These are phyloP conservation scores for Chytriomyces sp. DNA, from an alignment of 192 early-diverging fungal genomes.

Conservation along the genomic window DNA sequence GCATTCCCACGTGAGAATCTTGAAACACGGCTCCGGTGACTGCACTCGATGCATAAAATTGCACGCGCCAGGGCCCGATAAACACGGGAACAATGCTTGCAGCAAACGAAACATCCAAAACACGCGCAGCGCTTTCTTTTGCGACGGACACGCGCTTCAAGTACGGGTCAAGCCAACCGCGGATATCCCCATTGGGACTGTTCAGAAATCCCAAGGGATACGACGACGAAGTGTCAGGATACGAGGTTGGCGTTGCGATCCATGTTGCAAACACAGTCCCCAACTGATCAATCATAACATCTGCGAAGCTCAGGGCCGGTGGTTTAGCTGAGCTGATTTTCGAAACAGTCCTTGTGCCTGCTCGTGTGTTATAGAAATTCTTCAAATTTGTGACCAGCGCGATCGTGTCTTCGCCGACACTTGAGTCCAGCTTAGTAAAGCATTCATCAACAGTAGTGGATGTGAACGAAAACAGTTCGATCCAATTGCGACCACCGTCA, in stretches of 20 bases:
- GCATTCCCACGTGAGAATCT: constrained; percentile 24
- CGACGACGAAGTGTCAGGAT: not conserved
- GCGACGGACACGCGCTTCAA: constrained; percentile 1
- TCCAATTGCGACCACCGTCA: constrained; percentile 35
- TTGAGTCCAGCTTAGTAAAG: constrained; percentile 27
- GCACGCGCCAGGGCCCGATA: constrained; percentile 22
- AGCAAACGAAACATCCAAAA: constrained; percentile 24
- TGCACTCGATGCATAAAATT: constrained; percentile 9
- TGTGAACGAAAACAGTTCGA: constrained; percentile 3
- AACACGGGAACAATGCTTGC: constrained; percentile 25
- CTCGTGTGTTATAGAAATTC: constrained; percentile 18
- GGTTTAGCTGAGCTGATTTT: constrained; percentile 1
- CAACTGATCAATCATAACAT: constrained; percentile 7
- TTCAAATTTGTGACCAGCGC: constrained; percentile 19
- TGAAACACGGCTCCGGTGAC: not conserved
- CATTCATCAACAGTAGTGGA: constrained; percentile 1
- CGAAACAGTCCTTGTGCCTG: not conserved
- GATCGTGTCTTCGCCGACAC: not conserved
- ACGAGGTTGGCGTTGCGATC: not conserved
- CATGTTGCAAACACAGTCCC: constrained; percentile 13
- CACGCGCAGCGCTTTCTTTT: not conserved
- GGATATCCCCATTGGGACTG: constrained; percentile 14
- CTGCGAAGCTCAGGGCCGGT: not conserved
- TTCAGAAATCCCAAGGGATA: constrained; percentile 35
- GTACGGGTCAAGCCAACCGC: constrained; percentile 2